Evolutionary conservation across 768 basidiomycete genomes (phyloP).

Genomic region (Psilocybe azurescens): DNA sequence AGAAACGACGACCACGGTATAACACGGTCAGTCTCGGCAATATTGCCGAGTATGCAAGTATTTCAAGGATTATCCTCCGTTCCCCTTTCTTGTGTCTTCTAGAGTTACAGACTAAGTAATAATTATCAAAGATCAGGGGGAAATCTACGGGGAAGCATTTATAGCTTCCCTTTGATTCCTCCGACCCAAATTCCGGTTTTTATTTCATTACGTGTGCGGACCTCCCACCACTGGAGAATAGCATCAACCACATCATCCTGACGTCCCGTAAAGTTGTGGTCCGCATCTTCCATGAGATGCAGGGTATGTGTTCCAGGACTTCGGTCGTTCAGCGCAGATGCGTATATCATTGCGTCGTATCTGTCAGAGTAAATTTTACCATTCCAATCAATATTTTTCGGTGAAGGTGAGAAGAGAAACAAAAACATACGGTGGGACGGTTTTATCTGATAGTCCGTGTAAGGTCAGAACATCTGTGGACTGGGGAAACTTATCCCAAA

Average conservation of each 20-base stretch:
- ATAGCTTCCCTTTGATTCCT: slow-evolving; percentile 46
- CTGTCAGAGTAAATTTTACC: slow-evolving; percentile 37
- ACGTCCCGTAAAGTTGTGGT: slow-evolving; percentile 79
- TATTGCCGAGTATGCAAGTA: neutral
- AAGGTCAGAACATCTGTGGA: slow-evolving; percentile 72
- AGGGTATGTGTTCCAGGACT: slow-evolving; percentile 73
- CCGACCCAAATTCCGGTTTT: slow-evolving; percentile 70
- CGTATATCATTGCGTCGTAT: slow-evolving; percentile 76
- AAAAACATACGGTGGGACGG: slow-evolving; percentile 69
- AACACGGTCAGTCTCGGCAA: neutral
- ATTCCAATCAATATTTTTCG: slow-evolving; percentile 1
- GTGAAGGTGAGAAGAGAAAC: slow-evolving; percentile 2
- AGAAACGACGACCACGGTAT: neutral
- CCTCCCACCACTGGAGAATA: slow-evolving; percentile 72
- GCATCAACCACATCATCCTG: slow-evolving; percentile 71
- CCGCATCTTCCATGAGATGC: slow-evolving; percentile 72
- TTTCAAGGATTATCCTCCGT: neutral
- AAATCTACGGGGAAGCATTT: neutral
- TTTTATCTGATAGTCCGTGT: slow-evolving; percentile 74
- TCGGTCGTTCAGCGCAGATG: slow-evolving; percentile 60
- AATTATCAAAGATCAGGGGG: neutral
- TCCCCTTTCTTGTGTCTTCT: neutral
- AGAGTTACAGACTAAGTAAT: neutral
- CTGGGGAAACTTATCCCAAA: slow-evolving; percentile 72
- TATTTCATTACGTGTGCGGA: slow-evolving; percentile 49